These are phyloP conservation scores for Trichoderma sp. DNA, from an alignment of 2,329 filamentous ascomycete species.

Conservation along the genomic window DNA sequence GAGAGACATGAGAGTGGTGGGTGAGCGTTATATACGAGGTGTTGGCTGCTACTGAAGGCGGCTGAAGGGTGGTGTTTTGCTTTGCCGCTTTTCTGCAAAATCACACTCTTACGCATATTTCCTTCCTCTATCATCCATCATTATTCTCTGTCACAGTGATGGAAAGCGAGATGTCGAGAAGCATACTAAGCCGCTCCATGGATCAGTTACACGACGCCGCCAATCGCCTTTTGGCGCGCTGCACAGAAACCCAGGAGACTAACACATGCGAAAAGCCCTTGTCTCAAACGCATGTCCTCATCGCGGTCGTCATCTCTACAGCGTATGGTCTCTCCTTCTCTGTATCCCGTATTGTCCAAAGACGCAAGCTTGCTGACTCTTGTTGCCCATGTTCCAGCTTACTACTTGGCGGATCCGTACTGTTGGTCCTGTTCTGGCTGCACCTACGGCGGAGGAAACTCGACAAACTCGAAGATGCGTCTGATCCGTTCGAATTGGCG, in stretches of 20 bases:
- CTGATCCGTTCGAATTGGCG: conserved; percentile 20
- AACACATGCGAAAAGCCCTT: conserved; percentile 22
- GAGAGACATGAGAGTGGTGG: background rate
- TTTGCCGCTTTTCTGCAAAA: background rate
- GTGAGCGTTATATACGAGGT: conserved; percentile 3
- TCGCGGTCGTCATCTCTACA: conserved; percentile 9
- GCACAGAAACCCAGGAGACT: conserved; percentile 8
- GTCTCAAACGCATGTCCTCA: background rate
- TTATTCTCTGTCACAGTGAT: background rate
- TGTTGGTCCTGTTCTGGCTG: conserved; percentile 18
- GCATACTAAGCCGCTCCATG: conserved; percentile 1
- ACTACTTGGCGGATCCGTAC: background rate
- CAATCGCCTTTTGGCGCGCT: background rate
- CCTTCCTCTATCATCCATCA: background rate
- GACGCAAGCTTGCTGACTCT: background rate
- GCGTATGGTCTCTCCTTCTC: background rate
- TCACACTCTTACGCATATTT: background rate
- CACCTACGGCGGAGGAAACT: conserved; percentile 3
- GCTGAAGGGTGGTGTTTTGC: background rate
- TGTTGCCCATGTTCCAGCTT: background rate
- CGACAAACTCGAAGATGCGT: conserved; percentile 11
- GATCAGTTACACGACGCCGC: background rate
- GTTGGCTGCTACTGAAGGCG: background rate
- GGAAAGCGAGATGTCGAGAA: background rate
- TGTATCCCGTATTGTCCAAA: background rate